phyloP scores from a whole-genome alignment of 108 stramenopile species.

The Skeletonema grethae region DNA sequence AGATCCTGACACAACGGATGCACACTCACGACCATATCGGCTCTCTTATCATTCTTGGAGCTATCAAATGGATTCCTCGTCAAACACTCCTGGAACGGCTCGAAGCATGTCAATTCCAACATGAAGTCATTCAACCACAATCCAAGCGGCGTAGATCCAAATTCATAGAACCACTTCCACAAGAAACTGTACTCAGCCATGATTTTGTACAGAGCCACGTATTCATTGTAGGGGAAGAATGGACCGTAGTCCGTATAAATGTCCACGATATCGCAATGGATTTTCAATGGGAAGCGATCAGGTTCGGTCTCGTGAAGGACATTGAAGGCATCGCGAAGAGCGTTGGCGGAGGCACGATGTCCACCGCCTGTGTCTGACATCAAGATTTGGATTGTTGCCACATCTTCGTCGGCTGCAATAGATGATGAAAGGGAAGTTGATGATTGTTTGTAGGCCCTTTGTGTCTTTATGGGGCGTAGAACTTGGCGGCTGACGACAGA shows the following conservation, averaged over 20 bases:
- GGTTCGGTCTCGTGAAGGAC: constrained; percentile 60
- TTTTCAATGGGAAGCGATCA: constrained; percentile 42
- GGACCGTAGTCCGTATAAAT: constrained; percentile 87
- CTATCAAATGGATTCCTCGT: constrained; percentile 46
- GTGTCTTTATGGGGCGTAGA: neutral
- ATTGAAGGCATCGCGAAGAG: constrained; percentile 75
- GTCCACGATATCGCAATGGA: constrained; percentile 86
- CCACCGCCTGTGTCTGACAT: constrained; percentile 91
- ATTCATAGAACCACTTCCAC: constrained; percentile 78
- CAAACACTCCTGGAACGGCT: constrained; percentile 59
- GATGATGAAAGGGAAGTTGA: neutral
- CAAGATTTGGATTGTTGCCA: constrained; percentile 81
- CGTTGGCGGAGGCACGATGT: constrained; percentile 87
- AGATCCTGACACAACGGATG: constrained; percentile 95
- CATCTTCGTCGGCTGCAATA: constrained; percentile 20
- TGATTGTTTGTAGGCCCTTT: constrained; percentile 3
- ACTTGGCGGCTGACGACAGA: neutral
- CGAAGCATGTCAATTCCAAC: constrained; percentile 56
- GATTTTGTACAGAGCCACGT: constrained; percentile 73
- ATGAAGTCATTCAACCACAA: constrained; percentile 66
- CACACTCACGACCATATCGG: constrained; percentile 94
- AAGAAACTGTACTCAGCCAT: constrained; percentile 77
- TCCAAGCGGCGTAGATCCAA: constrained; percentile 77
- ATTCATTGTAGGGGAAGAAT: constrained; percentile 76
- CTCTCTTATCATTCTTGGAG: constrained; percentile 44